Conservation (phyloP, 495 filamentous ascomycete genomes). For the Peziza echinospora region DNA sequence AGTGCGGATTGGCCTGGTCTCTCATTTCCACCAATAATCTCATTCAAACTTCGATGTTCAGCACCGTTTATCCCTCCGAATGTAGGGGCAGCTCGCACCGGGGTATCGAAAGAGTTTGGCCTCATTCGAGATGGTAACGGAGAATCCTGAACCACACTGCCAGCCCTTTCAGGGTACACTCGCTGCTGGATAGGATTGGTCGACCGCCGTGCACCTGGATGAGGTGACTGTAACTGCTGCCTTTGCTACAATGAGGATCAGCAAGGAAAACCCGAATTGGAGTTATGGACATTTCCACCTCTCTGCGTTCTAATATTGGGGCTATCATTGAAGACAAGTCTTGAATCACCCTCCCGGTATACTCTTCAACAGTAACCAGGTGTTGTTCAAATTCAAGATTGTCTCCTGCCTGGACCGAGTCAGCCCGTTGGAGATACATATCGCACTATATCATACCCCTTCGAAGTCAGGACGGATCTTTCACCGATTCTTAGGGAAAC, state of each 20-base stretch:
- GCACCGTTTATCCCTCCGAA: neutral
- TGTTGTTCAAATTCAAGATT: constrained; percentile 20
- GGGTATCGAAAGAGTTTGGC: too few relatives aligned
- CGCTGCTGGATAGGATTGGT: too few relatives aligned
- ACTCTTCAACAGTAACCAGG: constrained; percentile 18
- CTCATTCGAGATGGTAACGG: too few relatives aligned
- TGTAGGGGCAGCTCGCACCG: too few relatives aligned
- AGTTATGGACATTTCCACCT: constrained; percentile 1
- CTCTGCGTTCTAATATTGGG: constrained; percentile 12
- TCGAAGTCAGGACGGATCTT: constrained; percentile 1
- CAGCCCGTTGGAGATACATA: constrained; percentile 14
- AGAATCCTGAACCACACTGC: too few relatives aligned
- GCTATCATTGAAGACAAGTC: constrained; percentile 15
- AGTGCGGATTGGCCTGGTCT: too few relatives aligned
- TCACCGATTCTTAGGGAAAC: neutral
- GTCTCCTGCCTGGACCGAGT: constrained; percentile 13
- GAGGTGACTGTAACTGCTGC: too few relatives aligned
- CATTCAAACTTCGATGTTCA: neutral
- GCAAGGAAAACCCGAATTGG: too few relatives aligned
- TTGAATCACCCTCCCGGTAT: constrained; percentile 14
- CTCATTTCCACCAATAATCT: too few relatives aligned
- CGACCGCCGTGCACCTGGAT: too few relatives aligned
- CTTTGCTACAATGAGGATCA: too few relatives aligned
- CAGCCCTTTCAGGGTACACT: neutral
- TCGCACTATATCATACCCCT: constrained; percentile 10